These are phyloP conservation scores for Penicillium thymicola DNA, from an alignment of 2,329 filamentous ascomycete species.

Conservation along the genomic window DNA sequence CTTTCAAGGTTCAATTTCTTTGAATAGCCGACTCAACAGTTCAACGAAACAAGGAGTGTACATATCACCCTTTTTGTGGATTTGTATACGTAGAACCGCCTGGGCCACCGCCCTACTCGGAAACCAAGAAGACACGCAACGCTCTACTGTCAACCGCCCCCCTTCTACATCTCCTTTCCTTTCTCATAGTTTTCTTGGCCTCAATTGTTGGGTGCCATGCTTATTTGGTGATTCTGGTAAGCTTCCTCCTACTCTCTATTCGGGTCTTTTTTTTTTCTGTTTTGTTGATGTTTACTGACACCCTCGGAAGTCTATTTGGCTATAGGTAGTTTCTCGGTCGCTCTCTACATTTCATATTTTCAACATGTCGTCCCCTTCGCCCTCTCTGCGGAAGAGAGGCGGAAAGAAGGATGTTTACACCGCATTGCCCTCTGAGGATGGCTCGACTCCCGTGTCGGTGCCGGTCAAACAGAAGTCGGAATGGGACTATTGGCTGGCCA, in stretches of 20 bases:
- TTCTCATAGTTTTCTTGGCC: constrained; percentile 10
- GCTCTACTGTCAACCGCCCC: constrained; percentile 8
- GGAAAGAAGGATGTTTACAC: constrained; percentile 36
- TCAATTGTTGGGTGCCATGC: constrained; percentile 21
- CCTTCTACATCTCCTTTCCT: constrained; percentile 12
- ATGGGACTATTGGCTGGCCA: constrained; percentile 78
- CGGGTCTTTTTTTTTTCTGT: not conserved
- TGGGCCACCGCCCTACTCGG: constrained; percentile 20
- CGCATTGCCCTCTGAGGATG: constrained; percentile 25
- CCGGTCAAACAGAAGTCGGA: constrained; percentile 50
- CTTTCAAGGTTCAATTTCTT: not conserved
- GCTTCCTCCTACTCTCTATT: not conserved
- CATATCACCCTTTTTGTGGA: not conserved
- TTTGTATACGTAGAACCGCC: constrained; percentile 10
- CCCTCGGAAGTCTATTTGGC: constrained; percentile 25
- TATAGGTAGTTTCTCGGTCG: constrained; percentile 30
- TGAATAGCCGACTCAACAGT: not conserved
- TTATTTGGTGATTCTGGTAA: constrained; percentile 26
- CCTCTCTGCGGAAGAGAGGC: constrained; percentile 43
- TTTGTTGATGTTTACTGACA: constrained; percentile 10
- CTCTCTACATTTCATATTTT: constrained; percentile 24
- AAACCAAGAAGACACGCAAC: constrained; percentile 23
- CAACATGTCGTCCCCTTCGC: constrained; percentile 36
- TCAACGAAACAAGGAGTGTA: not conserved
- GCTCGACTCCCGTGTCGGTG: constrained; percentile 19